Percentiles rank a stretch among this genome's conserved stretches.
Conservation (phyloP, 208 protist species). For the Trypanosomatidae sp. region DNA sequence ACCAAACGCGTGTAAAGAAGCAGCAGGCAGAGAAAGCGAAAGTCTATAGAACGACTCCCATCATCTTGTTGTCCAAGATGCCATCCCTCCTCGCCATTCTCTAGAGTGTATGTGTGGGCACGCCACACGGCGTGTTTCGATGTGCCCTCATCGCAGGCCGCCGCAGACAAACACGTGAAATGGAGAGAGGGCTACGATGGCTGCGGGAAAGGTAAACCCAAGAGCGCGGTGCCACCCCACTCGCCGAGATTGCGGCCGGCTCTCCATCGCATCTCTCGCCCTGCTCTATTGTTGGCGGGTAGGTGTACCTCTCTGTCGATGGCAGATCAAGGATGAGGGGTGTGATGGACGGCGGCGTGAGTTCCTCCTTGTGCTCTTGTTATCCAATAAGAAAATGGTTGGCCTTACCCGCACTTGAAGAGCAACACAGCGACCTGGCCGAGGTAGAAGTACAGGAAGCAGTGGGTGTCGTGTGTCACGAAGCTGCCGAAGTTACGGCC, state of each 20-base stretch:
- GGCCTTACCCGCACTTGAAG: constrained; percentile 90
- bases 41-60: not conserved
- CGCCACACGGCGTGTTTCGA: not conserved
- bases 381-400: not conserved
- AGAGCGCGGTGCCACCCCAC: not conserved
- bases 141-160: not conserved
- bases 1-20: not conserved
- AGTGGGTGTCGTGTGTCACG: constrained; percentile 99
- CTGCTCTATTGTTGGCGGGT: not conserved
- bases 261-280: not conserved
- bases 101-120: not conserved
- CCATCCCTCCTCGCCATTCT: not conserved
- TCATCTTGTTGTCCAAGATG: not conserved
- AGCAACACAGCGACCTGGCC: constrained; percentile 99
- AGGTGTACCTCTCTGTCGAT: not conserved
- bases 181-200: not conserved
- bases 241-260: not conserved
- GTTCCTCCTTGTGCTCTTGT: not conserved
- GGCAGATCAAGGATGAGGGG: not conserved
- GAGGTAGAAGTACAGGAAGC: constrained; percentile 99
- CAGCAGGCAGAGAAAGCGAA: not conserved
- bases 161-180: not conserved
- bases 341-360: not conserved
- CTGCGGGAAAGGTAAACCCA: not conserved
- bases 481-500: constrained; percentile 99